phyloP scores from a whole-genome alignment of 139 green algal species.

The Chlorella vulgaris region DNA sequence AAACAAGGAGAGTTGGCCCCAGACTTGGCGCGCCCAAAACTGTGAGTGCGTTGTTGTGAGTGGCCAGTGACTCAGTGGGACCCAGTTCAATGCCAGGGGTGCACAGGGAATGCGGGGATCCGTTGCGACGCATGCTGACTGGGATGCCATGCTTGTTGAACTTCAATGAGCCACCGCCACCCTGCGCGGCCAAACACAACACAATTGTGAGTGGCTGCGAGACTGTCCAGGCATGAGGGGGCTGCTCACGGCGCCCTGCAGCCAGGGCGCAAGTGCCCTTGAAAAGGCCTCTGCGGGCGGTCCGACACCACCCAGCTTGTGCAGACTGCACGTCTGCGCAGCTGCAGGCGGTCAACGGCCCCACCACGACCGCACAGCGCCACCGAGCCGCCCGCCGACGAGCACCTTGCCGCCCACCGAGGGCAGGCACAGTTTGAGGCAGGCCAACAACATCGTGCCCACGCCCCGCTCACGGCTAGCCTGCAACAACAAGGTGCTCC shows the following conservation, averaged over 20 bases:
- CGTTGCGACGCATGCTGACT: too few species aligned
- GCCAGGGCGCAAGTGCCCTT: neutral
- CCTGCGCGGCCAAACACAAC: neutral
- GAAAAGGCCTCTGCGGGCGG: neutral
- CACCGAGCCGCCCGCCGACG: neutral
- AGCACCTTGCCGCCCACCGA: neutral
- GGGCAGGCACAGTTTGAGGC: neutral
- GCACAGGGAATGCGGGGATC: too few species aligned
- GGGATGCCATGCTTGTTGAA: too few species aligned
- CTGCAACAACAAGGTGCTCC: neutral
- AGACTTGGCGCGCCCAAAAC: too few species aligned
- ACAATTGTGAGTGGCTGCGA: neutral
- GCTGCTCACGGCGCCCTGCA: neutral
- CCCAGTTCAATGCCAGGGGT: too few species aligned
- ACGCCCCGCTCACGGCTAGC: too few species aligned
- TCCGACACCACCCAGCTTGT: neutral
- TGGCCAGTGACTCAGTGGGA: too few species aligned
- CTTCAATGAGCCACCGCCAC: neutral
- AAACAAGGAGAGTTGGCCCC: too few species aligned
- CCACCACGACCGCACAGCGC: neutral
- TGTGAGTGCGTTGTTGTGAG: too few species aligned
- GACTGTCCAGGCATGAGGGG: neutral
- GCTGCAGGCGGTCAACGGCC: neutral
- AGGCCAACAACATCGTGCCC: slow-evolving; percentile 5
- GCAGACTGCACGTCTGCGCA: neutral